Evolutionary conservation across 208 protist genomes (phyloP), one percentile per base, ranked within the genome.

Genomic region (Leishmania amazonensis): DNA sequence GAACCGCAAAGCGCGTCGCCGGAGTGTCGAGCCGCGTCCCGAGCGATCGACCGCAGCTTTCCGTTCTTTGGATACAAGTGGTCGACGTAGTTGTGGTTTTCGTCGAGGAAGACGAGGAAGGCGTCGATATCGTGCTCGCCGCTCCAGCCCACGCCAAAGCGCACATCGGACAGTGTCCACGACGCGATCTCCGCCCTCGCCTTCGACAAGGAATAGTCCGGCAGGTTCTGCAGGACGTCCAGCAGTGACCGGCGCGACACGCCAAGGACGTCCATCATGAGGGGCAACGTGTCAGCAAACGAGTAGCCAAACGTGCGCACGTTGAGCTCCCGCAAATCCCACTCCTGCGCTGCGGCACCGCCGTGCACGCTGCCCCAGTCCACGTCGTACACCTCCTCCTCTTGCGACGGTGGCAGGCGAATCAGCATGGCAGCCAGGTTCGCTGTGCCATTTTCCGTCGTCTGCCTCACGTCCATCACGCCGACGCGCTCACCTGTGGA

Each of bases 281-380:
- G 71, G 1, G 90, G 87, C n/a, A 97, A 83, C n/a, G 91, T 76
- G 74, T 97, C 93, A 3, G 94, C 92, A 76, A 96, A 95, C 49
- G 92, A 95, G 85, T 95, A 95, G 68, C 93, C 94, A 79, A 88
- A 89, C 45, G 85, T 90, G 42, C 85, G 87, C 60, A 97, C 89
- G 77, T 97, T 97, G 28, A 96, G 86, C 75, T 94, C 89, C 11
- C 91, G 91, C 53, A 97, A 78, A 73, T 95, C 90, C 94, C 94
- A 97, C 74, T 86, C 78, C 47, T 53, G 31, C 4, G 62, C 64
- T 45, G n/a, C 70, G 31, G 17, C 45, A 5, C 62, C 45, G 31
- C 60, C 62, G 31, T 51, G 40, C 35, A 15, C 19, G 42, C 75
- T 35, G 58, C 28, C 64, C 47, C 31, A 54, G 42, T 76, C 78